Conservation (phyloP, 208 protist genomes). For the Crithidia thermophila region DNA sequence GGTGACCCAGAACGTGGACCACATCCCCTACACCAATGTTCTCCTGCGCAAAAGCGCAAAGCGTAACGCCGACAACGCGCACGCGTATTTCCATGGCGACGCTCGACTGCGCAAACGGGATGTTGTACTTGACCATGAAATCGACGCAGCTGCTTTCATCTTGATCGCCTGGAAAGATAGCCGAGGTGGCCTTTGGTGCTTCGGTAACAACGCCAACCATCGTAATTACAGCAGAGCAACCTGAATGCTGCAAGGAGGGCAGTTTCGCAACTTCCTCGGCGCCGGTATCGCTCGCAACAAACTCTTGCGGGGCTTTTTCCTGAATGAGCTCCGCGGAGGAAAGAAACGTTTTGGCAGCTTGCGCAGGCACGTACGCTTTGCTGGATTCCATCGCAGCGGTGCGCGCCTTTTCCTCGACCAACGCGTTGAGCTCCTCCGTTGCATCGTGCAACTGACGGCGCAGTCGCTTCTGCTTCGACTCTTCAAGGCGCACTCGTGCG, state of each 20-base stretch:
- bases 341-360: conserved; percentile 52
- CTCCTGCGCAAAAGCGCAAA: conserved; percentile 53
- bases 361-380: conserved; percentile 44
- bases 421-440: conserved; percentile 37
- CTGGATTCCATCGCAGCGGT: conserved; percentile 18
- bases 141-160: conserved; percentile 40
- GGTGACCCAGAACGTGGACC: conserved; percentile 82
- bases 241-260: conserved; percentile 43
- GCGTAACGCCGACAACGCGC: conserved; percentile 61
- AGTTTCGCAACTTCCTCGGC: conserved; percentile 38
- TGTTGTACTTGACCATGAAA: conserved; percentile 61
- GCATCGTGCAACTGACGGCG: conserved; percentile 41
- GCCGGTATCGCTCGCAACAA: conserved; percentile 48
- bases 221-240: conserved; percentile 62
- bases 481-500: conserved; percentile 22
- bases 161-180: conserved; percentile 9
- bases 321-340: conserved; percentile 70
- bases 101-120: conserved; percentile 48
- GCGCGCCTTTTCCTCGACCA: conserved; percentile 33
- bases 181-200: conserved; percentile 1
- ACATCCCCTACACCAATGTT: conserved; percentile 67
- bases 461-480: conserved; percentile 27
- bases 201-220: conserved; percentile 53
- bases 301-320: conserved; percentile 79
- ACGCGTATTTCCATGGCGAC: conserved; percentile 42